Conservation (phyloP, 768 basidiomycete genomes). For the Suillus plorans region DNA sequence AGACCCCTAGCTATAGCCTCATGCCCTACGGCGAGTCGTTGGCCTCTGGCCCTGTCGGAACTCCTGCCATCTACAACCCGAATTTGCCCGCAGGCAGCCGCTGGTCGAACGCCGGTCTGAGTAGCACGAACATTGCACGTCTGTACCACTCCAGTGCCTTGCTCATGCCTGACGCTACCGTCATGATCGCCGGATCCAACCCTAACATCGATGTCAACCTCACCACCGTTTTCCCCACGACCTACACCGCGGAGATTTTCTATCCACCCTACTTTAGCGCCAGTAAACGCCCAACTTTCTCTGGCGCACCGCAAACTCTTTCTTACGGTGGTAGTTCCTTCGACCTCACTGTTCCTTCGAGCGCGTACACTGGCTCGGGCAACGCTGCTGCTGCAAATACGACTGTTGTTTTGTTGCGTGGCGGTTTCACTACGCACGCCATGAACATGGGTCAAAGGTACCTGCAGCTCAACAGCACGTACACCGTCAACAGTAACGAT, state of each 20-base stretch:
- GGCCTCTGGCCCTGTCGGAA: slow-evolving; percentile 75
- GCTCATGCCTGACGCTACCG: slow-evolving; percentile 84
- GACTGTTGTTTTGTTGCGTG: slow-evolving; percentile 76
- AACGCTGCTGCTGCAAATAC: slow-evolving; percentile 74
- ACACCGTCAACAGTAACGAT: slow-evolving; percentile 75
- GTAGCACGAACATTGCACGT: slow-evolving; percentile 64
- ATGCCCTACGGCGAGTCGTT: slow-evolving; percentile 77
- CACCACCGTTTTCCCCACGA: slow-evolving; percentile 65
- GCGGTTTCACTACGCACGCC: slow-evolving; percentile 81
- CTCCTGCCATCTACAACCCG: slow-evolving; percentile 85
- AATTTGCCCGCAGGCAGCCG: slow-evolving; percentile 65
- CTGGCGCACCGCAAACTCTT: slow-evolving; percentile 70
- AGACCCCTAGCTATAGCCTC: slow-evolving; percentile 37
- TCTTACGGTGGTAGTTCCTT: slow-evolving; percentile 83
- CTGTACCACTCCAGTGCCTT: slow-evolving; percentile 92
- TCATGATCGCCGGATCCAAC: slow-evolving; percentile 90
- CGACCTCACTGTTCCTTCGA: slow-evolving; percentile 66
- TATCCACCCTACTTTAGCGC: slow-evolving; percentile 88
- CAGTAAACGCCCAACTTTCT: slow-evolving; percentile 62
- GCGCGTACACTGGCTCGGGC: slow-evolving; percentile 61
- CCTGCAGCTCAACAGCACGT: slow-evolving; percentile 83
- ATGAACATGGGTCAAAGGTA: slow-evolving; percentile 89
- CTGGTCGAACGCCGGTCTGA: slow-evolving; percentile 70
- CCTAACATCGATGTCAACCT: slow-evolving; percentile 83
- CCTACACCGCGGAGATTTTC: slow-evolving; percentile 83